These are phyloP conservation scores for Pythium periplocum DNA, from an alignment of 352 stramenopile genomes.

Conservation along the genomic window DNA sequence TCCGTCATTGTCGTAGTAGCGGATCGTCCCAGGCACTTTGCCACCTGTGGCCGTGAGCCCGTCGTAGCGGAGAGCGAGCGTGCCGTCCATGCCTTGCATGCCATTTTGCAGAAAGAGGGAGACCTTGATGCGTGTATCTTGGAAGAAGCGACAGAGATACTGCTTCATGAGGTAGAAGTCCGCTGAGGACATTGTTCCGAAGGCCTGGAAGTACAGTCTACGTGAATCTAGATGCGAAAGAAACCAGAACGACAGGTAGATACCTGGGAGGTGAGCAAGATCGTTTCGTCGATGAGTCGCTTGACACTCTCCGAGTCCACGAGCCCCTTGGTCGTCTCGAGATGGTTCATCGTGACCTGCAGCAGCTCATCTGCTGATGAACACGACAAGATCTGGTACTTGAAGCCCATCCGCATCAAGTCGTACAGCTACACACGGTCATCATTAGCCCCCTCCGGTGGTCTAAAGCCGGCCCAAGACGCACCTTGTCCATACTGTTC, in stretches of 20 bases:
- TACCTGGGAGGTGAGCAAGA: conserved; percentile 65
- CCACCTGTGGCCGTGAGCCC: conserved; percentile 67
- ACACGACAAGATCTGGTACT: conserved; percentile 86
- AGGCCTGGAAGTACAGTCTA: conserved; percentile 25
- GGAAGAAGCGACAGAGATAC: conserved; percentile 85
- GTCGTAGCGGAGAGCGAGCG: conserved; percentile 68
- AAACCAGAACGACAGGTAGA: neutral
- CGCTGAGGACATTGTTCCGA: conserved; percentile 51
- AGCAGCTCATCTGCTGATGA: conserved; percentile 82
- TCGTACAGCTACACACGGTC: conserved; percentile 74
- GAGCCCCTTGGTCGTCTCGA: conserved; percentile 69
- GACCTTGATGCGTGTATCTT: conserved; percentile 89
- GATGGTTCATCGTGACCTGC: conserved; percentile 86
- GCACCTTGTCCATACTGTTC: conserved; percentile 91
- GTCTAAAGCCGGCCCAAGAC: too few species aligned
- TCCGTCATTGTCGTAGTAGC: conserved; percentile 66
- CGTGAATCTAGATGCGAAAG: neutral
- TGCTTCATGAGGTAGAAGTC: conserved; percentile 85
- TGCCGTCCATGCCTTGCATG: conserved; percentile 82
- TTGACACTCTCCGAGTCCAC: conserved; percentile 63
- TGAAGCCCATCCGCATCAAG: conserved; percentile 95
- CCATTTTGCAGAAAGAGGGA: conserved; percentile 88
- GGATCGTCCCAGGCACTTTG: conserved; percentile 55
- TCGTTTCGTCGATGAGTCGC: conserved; percentile 69
- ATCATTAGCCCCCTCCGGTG: too few species aligned